Evolutionary conservation across 768 basidiomycete species (phyloP).

Genomic region (Pulveroboletus ravenelii): DNA sequence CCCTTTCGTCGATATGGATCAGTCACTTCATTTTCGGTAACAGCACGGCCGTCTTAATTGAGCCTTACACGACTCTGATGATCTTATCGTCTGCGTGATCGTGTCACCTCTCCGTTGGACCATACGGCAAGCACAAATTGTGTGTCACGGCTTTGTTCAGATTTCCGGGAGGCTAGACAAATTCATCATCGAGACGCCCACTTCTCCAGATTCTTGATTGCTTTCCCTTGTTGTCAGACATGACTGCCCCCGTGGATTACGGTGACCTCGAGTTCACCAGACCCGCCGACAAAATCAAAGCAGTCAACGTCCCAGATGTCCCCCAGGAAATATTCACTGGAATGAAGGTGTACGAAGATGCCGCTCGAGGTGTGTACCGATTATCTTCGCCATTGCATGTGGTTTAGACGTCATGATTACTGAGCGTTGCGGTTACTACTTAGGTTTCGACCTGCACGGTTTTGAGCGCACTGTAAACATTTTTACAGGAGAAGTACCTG

Average conservation of each 20-base stretch:
- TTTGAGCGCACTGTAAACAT: conserved; percentile 24
- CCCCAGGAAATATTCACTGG: conserved; percentile 32
- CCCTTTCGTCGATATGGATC: conserved; percentile 2
- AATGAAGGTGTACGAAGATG: conserved; percentile 38
- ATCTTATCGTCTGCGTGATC: conserved; percentile 8
- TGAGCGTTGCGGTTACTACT: background rate
- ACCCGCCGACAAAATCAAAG: conserved; percentile 37
- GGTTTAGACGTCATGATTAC: background rate
- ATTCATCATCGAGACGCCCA: background rate
- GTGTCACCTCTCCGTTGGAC: background rate
- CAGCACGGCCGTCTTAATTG: background rate
- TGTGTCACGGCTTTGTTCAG: no score
- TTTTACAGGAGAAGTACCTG: conserved; percentile 5
- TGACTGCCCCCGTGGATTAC: conserved; percentile 26
- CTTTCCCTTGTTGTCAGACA: conserved; percentile 5
- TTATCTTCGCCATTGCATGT: background rate
- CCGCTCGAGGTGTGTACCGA: conserved; percentile 27
- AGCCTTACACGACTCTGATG: background rate
- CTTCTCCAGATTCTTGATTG: background rate
- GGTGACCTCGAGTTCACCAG: conserved; percentile 32
- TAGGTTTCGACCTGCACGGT: conserved; percentile 26
- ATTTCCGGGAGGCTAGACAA: background rate
- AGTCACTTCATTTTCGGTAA: conserved; percentile 1
- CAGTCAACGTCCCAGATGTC: conserved; percentile 32
- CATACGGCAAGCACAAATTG: background rate